Base-by-base conservation (phyloP, 1,284 basidiomycete species). In the Ganoderma sinense region DNA sequence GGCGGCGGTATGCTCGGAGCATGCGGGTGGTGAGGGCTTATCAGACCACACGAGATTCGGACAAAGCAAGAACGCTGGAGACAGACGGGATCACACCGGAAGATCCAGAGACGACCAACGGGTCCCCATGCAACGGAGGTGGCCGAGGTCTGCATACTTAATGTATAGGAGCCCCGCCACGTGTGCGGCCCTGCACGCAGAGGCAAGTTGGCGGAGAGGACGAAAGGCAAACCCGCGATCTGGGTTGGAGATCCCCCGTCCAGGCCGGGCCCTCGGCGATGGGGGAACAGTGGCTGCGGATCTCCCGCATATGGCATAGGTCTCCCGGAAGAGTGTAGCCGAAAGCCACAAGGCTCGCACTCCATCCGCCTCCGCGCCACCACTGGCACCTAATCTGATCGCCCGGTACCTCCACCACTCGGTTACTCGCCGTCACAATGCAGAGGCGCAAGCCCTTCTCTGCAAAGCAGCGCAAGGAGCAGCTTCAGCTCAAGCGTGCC, bases 401-500 rank as follows among this genome's bases (percentile, higher is more conserved):
- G 10, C n/a, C n/a, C 45, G 20, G 23, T n/a, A 41, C 14, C 36
- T 36, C 36, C 36, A 36, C 36, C 36, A 36, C 36, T 36, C 36
- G 7, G 36, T 36, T 36, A 23, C 23, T 45, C 31, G 48, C 20
- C 33, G 5, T 56, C 20, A 56, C 58, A 33, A 90, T 87, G 86
- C 84, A 85, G 63, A 86, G 91, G 53, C 82, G 83, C 68, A 89
- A 87, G 77, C 87, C 88, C 20, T 84, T 82, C 43, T 94, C 93
- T 0, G 85, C 84, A 56, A 94, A 91, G 73, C 85, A 93, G 78
- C 91, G 89, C 75, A 94, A 91, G 75, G 88, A 87, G 8, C 87
- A 93, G 71, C 84, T 91, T 6, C 89, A 92, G 77, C 84, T 89
- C 69, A 93, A 92, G 75, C 90, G 94, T n/a, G 94, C 94, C 0